Conservation (phyloP, 805 yeast genomes). For the Vanderwaltozyma yarrowii region DNA sequence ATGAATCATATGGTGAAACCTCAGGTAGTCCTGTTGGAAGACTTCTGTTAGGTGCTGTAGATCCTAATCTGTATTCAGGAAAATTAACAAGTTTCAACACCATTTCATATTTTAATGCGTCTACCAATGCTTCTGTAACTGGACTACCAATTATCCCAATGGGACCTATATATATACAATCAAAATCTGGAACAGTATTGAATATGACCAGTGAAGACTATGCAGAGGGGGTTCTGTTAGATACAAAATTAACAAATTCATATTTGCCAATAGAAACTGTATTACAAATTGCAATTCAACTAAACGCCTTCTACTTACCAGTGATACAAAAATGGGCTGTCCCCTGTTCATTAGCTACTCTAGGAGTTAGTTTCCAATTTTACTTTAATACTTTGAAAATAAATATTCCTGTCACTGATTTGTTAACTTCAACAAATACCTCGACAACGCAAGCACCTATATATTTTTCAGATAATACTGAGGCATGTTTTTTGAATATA, state of each 20-base stretch:
- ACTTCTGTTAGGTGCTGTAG: conserved; percentile 50
- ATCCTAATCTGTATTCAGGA: conserved; percentile 36
- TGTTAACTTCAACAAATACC: conserved; percentile 33
- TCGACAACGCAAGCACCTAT: conserved; percentile 27
- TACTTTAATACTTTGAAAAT: conserved; percentile 42
- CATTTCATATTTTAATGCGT: conserved; percentile 32
- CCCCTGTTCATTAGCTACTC: conserved; percentile 40
- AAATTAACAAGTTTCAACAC: conserved; percentile 39
- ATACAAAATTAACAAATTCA: conserved; percentile 40
- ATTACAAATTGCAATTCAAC: conserved; percentile 54
- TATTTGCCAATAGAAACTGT: conserved; percentile 47
- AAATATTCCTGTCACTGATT: conserved; percentile 38
- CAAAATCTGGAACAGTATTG: conserved; percentile 31
- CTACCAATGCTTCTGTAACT: conserved; percentile 11
- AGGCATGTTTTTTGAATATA: conserved; percentile 47
- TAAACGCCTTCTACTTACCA: conserved; percentile 50
- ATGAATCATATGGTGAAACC: no score
- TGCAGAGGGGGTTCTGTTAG: conserved; percentile 46
- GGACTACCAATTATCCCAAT: conserved; percentile 40
- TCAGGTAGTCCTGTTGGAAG: no score
- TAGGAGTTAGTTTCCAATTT: conserved; percentile 43
- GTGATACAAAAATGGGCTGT: conserved; percentile 47
- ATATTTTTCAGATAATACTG: conserved; percentile 41
- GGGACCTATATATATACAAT: conserved; percentile 34
- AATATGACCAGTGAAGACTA: conserved; percentile 28